Evolutionary conservation across 2,329 filamentous ascomycete species (phyloP).

Genomic region (Phyllosticta citriasiana): DNA sequence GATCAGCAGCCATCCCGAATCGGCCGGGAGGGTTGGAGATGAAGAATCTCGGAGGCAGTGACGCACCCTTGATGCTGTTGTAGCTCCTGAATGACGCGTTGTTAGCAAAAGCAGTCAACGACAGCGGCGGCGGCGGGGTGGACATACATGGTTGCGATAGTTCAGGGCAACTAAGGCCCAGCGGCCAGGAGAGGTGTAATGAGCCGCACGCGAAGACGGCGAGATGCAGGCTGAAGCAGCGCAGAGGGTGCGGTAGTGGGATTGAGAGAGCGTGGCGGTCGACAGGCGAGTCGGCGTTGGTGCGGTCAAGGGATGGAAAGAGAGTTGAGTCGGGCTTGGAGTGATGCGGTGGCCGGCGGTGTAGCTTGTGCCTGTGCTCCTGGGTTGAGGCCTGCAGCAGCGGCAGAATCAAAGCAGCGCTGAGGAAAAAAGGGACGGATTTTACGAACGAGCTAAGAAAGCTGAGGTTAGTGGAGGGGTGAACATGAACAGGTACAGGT

Average conservation of each 20-base stretch:
- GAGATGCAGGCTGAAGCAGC: neutral
- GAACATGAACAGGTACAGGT: neutral
- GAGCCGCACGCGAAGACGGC: neutral
- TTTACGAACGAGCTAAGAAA: neutral
- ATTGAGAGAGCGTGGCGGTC: neutral
- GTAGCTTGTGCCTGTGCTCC: neutral
- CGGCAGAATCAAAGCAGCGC: neutral
- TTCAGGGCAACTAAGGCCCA: conserved; percentile 22
- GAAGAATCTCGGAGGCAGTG: neutral
- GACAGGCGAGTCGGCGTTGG: neutral
- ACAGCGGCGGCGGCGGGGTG: neutral
- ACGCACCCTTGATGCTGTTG: conserved; percentile 38
- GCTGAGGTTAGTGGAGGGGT: neutral
- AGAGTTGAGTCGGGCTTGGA: neutral
- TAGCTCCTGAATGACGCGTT: conserved; percentile 24
- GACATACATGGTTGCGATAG: conserved; percentile 29
- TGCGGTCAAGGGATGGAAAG: neutral
- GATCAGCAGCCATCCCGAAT: conserved; percentile 17
- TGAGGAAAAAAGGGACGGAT: neutral
- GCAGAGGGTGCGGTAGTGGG: neutral
- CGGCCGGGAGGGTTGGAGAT: neutral
- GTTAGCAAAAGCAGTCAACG: conserved; percentile 37
- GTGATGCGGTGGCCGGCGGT: neutral
- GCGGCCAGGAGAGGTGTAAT: conserved; percentile 16
- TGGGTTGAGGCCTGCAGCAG: neutral